A percentile compares a stretch with the other conserved stretches of the same genome.
Evolutionary conservation across 2,329 filamentous ascomycete species (phyloP).

Genomic region (Pseudogymnoascus sp.): DNA sequence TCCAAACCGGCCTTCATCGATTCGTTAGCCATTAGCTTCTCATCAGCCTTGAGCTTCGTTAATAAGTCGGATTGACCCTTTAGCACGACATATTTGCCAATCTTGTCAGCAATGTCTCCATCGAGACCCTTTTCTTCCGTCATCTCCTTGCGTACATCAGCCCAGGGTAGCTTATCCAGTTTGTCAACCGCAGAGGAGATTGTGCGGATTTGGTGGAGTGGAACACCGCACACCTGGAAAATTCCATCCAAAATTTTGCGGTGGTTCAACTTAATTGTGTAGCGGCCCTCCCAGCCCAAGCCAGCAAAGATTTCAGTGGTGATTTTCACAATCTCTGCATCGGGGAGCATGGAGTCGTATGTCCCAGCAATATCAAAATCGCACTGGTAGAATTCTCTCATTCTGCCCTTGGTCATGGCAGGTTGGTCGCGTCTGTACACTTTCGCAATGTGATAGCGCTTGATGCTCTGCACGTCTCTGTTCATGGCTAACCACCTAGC

Average conservation of each 20-base stretch:
- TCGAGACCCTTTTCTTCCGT: constrained; percentile 81
- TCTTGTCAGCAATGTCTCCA: constrained; percentile 71
- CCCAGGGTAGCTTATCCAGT: constrained; percentile 87
- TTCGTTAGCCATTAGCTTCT: constrained; percentile 60
- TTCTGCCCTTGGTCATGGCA: constrained; percentile 81
- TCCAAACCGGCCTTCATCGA: constrained; percentile 71
- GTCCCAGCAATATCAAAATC: constrained; percentile 90
- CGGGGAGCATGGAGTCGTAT: constrained; percentile 86
- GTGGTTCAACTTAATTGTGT: constrained; percentile 90
- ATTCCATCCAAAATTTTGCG: constrained; percentile 88
- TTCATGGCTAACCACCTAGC: constrained; percentile 93
- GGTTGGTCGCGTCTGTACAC: constrained; percentile 78
- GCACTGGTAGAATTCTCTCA: constrained; percentile 96
- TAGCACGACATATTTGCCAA: constrained; percentile 73
- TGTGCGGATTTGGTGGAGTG: constrained; percentile 74
- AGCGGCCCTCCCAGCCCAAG: constrained; percentile 59
- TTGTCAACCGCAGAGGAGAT: constrained; percentile 95
- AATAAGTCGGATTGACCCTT: constrained; percentile 72
- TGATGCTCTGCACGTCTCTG: constrained; percentile 67
- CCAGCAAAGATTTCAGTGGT: constrained; percentile 78
- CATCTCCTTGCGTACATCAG: constrained; percentile 87
- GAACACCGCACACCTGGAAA: constrained; percentile 85
- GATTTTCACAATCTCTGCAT: constrained; percentile 81
- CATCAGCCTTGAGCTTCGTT: constrained; percentile 59
- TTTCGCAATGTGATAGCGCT: constrained; percentile 92